phyloP scores from a whole-genome alignment of 2,329 filamentous ascomycete species.

The Colletotrichum simmondsii region DNA sequence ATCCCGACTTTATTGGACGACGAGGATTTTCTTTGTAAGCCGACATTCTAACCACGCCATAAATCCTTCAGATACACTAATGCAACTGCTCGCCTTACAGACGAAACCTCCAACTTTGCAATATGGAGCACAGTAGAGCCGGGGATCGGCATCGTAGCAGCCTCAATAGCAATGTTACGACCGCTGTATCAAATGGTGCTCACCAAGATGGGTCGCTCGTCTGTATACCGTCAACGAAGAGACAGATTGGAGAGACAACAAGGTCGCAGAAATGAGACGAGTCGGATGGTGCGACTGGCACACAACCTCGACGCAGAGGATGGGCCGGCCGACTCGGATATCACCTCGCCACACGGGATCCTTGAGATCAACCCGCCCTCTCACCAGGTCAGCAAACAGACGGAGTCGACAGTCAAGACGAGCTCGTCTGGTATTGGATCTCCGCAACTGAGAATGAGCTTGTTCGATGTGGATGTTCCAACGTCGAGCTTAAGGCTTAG shows the following conservation, averaged over 20 bases:
- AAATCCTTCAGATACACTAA: background rate
- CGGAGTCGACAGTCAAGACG: background rate
- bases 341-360: conserved; percentile 1
- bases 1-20: conserved; percentile 48
- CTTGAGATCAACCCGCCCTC: background rate
- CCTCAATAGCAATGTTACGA: conserved; percentile 50
- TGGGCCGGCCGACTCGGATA: background rate
- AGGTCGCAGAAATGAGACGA: conserved; percentile 3
- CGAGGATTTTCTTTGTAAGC: conserved; percentile 47
- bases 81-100: background rate
- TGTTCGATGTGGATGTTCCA: background rate
- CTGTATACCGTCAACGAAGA: background rate
- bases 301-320: conserved; percentile 9
- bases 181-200: conserved; percentile 40
- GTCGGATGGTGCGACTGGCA: background rate
- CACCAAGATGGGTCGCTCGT: background rate
- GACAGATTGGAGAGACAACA: background rate
- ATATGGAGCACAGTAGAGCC: conserved; percentile 59
- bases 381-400: background rate
- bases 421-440: background rate
- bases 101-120: conserved; percentile 52
- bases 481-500: background rate
- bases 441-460: background rate
- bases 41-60: background rate
- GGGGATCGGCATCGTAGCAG: conserved; percentile 52